A percentile compares a stretch with the other conserved stretches of the same genome.
Evolutionary conservation across 2,329 filamentous ascomycete species (phyloP).

Genomic region (Cercospora berteroae): DNA sequence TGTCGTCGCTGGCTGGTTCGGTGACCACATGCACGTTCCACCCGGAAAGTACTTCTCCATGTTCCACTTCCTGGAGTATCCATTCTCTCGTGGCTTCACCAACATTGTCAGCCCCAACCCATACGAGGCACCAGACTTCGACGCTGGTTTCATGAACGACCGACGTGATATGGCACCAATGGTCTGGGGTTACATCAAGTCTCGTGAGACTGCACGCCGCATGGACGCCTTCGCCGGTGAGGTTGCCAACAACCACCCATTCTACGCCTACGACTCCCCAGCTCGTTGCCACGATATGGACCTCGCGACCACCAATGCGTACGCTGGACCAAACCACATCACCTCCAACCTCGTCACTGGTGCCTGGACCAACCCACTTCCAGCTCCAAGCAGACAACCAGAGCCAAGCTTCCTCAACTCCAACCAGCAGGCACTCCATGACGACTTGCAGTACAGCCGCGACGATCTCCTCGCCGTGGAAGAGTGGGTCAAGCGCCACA

Average conservation of each 20-base stretch:
- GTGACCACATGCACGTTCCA: slow-evolving; percentile 60
- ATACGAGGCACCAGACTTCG: slow-evolving; percentile 75
- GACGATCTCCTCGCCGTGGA: slow-evolving; percentile 65
- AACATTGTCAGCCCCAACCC: slow-evolving; percentile 53
- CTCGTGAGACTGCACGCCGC: slow-evolving; percentile 72
- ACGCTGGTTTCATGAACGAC: slow-evolving; percentile 73
- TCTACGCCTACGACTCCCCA: slow-evolving; percentile 68
- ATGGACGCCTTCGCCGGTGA: slow-evolving; percentile 78
- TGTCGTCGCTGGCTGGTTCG: slow-evolving; percentile 64
- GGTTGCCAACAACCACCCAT: slow-evolving; percentile 55
- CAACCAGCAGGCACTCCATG: slow-evolving; percentile 59
- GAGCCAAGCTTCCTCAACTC: slow-evolving; percentile 58
- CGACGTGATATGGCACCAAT: slow-evolving; percentile 80
- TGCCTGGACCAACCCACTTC: slow-evolving; percentile 37
- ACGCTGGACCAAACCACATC: slow-evolving; percentile 70
- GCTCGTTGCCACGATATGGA: slow-evolving; percentile 72
- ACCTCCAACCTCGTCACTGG: slow-evolving; percentile 68
- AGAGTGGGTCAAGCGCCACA: slow-evolving; percentile 64
- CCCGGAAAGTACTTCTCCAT: slow-evolving; percentile 79
- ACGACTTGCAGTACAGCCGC: slow-evolving; percentile 65
- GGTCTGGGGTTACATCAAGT: slow-evolving; percentile 84
- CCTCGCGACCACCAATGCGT: slow-evolving; percentile 70
- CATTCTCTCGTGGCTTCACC: slow-evolving; percentile 69
- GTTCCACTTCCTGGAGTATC: slow-evolving; percentile 79
- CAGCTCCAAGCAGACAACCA: slow-evolving; percentile 53